Base-by-base conservation (phyloP, 2,329 filamentous ascomycete genomes). In the Neopestalotiopsis sp. region DNA sequence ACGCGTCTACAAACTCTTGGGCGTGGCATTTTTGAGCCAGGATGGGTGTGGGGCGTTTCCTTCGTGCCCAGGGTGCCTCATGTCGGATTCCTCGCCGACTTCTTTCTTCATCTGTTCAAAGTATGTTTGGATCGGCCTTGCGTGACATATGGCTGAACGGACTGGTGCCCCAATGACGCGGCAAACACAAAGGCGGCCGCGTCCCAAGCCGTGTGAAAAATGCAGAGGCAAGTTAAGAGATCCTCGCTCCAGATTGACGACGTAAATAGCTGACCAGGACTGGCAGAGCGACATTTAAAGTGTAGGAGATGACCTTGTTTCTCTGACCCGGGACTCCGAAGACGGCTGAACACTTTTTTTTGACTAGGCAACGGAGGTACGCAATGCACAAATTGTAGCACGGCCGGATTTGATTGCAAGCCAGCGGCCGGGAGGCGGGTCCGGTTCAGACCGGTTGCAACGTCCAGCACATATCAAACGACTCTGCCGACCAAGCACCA, bases 391-490 rank as follows among this genome's bases (percentile, higher is more conserved):
- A 32, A 59, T 30, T 59, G 57, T 7, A 59, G 28, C 57, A 28
- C 24, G 3, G 24, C 28, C 12, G 57, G 57, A 14, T 14, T 59
- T 2, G 57, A 59, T 12, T 59, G 57, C 6, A 59, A 59, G 12
- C 57, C 57, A 2, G 24, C 30, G 24, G 30, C 24, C 3, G 24
- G 1, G 6, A 32, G 20, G n/a, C 45, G n/a, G 57, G 12, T 59
- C 57, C 57, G 57, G 20, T 59, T 59, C 14, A 28, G 57, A 32
- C 57, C 57, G 24, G 57, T 59, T 14, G 57, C 30, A 30, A 59
- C 57, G 24, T 32, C 57, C 45, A 53, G 17, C 45, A 53, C 45
- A 53, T 53, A 53, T 53, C 17, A 20, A 17, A 6, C 45, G 3
- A 53, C 6, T 28, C 14, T 24, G 57, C 24, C n/a, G 5, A 7